These are phyloP conservation scores for Neurospora sublineolata DNA, from an alignment of 495 filamentous ascomycete genomes.

Conservation along the genomic window DNA sequence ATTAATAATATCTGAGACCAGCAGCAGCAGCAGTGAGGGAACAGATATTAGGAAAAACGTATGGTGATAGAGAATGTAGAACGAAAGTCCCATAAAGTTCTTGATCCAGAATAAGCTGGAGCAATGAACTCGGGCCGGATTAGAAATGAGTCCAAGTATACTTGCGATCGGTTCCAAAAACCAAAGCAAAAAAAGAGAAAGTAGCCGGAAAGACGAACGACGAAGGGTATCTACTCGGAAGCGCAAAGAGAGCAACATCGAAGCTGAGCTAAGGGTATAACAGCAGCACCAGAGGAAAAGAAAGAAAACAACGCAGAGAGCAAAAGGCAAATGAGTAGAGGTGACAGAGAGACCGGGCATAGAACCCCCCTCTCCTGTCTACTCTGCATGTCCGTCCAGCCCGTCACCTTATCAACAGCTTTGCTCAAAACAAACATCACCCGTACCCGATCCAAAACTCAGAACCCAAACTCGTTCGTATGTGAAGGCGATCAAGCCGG, in stretches of 20 bases:
- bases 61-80: not conserved
- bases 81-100: not conserved
- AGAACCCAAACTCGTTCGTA: not conserved
- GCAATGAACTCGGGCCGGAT: not conserved
- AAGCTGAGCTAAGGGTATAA: not conserved
- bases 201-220: not conserved
- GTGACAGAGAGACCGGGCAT: not conserved
- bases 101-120: not conserved
- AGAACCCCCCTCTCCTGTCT: not conserved
- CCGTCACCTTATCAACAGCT: not conserved
- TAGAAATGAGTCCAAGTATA: not conserved
- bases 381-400: not conserved
- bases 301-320: not conserved
- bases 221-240: not conserved
- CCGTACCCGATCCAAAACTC: not conserved
- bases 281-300: not conserved
- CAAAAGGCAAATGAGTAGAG: not conserved
- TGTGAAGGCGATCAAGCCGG: not conserved
- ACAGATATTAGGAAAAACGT: not conserved
- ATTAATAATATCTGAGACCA: not conserved
- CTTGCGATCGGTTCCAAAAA: not conserved
- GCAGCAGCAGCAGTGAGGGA: not conserved
- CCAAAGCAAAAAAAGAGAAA: not conserved
- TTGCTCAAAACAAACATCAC: not conserved
- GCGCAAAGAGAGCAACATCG: not conserved